Percentiles rank a stretch among this genome's conserved stretches.
These are phyloP conservation scores for Epichloe amarillans DNA, from an alignment of 2,329 filamentous ascomycete genomes.

Conservation along the genomic window DNA sequence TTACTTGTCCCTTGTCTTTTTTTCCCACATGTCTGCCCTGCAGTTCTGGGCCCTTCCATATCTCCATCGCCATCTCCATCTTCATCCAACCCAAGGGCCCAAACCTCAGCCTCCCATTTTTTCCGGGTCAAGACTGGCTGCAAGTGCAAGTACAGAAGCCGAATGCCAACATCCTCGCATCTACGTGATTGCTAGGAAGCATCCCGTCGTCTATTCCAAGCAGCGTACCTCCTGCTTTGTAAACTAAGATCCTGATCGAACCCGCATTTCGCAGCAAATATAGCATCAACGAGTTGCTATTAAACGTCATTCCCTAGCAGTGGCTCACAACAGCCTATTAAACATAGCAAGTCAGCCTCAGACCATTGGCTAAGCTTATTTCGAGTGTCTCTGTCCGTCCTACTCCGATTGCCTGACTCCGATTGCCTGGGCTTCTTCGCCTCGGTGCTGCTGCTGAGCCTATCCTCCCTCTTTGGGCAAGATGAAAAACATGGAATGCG, in stretches of 20 bases:
- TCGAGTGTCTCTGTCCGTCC: neutral
- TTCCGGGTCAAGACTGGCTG: neutral
- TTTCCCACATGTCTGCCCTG: neutral
- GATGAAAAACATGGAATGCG: neutral
- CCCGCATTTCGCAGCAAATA: neutral
- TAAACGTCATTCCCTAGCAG: neutral
- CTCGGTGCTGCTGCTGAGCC: neutral
- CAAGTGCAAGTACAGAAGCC: too few relatives aligned
- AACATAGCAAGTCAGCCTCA: neutral
- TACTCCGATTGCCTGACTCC: neutral
- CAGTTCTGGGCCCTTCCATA: neutral
- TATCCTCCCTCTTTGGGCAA: neutral
- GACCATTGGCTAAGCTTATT: neutral
- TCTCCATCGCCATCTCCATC: too few relatives aligned
- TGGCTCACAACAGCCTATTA: neutral
- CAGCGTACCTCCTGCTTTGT: too few relatives aligned
- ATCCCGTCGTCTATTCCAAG: too few relatives aligned
- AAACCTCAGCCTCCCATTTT: neutral
- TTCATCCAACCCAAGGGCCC: too few relatives aligned
- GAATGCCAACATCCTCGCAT: too few relatives aligned
- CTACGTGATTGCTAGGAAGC: too few relatives aligned
- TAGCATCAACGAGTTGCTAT: neutral
- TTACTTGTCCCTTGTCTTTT: neutral
- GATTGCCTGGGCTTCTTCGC: neutral
- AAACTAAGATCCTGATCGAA: too few relatives aligned